These are phyloP conservation scores for Cardiospermum halicacabum DNA, from an alignment of 345 rosid genomes.

Conservation along the genomic window DNA sequence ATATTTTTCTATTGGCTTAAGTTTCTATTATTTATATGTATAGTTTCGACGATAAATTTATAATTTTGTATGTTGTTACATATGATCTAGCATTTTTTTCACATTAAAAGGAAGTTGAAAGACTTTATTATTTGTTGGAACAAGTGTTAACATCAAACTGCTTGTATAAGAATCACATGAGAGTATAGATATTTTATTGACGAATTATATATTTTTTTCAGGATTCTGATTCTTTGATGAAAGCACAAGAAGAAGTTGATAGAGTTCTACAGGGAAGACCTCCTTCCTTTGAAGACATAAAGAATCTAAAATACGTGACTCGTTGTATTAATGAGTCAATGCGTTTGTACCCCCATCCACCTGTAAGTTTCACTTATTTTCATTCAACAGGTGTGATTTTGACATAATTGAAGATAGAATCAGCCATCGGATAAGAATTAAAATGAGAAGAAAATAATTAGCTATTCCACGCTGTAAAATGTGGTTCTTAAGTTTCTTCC, in stretches of 20 bases:
- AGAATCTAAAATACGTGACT: conserved; percentile 70
- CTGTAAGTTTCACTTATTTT: conserved; percentile 52
- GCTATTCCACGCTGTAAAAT: not conserved
- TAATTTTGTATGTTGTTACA: not conserved
- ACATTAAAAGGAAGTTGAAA: not conserved
- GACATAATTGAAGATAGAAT: not conserved
- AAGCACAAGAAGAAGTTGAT: conserved; percentile 90
- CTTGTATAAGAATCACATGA: not conserved
- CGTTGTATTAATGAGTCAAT: conserved; percentile 88
- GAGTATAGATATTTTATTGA: not conserved
- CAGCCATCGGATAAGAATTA: not conserved
- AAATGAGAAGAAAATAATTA: not conserved
- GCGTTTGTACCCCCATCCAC: conserved; percentile 97
- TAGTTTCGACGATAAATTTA: not conserved
- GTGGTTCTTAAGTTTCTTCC: not conserved
- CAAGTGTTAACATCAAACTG: not conserved
- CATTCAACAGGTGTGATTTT: not conserved
- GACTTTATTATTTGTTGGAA: not conserved
- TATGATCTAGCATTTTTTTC: not conserved
- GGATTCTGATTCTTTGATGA: conserved; percentile 55
- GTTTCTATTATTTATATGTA: not conserved
- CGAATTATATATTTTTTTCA: conserved; percentile 16
- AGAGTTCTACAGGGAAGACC: conserved; percentile 66
- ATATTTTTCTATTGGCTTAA: not conserved
- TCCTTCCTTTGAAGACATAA: conserved; percentile 70